phyloP scores from a whole-genome alignment of 148 eudicot species.

The Nyssa sinensis region DNA sequence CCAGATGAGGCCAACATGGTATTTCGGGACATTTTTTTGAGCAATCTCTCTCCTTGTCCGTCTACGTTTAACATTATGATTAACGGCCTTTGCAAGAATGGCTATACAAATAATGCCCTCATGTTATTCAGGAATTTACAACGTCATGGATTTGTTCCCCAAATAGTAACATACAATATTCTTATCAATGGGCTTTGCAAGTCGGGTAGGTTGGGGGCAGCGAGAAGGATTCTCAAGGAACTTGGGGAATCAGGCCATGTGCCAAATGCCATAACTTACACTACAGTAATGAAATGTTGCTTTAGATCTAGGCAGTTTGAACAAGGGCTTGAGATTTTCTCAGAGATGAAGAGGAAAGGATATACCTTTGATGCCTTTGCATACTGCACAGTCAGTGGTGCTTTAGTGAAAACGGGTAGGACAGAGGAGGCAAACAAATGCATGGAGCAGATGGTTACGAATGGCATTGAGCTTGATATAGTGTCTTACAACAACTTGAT shows the following conservation, averaged over 20 bases:
- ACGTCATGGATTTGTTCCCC: slow-evolving; percentile 55
- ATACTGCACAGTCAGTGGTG: slow-evolving; percentile 74
- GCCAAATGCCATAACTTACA: slow-evolving; percentile 74
- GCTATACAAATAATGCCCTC: slow-evolving; percentile 62
- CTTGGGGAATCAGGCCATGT: slow-evolving; percentile 49
- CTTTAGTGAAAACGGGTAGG: slow-evolving; percentile 62
- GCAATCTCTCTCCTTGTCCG: slow-evolving; percentile 40
- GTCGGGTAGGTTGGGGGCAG: slow-evolving; percentile 44
- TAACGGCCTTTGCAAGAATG: slow-evolving; percentile 74
- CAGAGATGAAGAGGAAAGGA: slow-evolving; percentile 80
- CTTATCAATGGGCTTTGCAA: slow-evolving; percentile 77
- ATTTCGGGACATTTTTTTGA: slow-evolving; percentile 49
- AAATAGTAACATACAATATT: slow-evolving; percentile 71
- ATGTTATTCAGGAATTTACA: slow-evolving; percentile 63
- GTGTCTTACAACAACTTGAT: slow-evolving; percentile 71
- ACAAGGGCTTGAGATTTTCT: slow-evolving; percentile 66
- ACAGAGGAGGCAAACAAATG: slow-evolving; percentile 49
- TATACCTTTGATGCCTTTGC: slow-evolving; percentile 83
- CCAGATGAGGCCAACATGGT: slow-evolving; percentile 71
- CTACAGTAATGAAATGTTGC: slow-evolving; percentile 81
- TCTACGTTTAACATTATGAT: slow-evolving; percentile 73
- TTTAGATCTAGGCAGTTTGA: slow-evolving; percentile 52
- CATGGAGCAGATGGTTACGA: slow-evolving; percentile 56
- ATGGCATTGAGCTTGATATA: slow-evolving; percentile 65
- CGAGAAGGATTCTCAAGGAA: slow-evolving; percentile 55